These are phyloP conservation scores for Globisporangium cylindrosporum DNA, from an alignment of 352 stramenopile genomes.

Conservation along the genomic window DNA sequence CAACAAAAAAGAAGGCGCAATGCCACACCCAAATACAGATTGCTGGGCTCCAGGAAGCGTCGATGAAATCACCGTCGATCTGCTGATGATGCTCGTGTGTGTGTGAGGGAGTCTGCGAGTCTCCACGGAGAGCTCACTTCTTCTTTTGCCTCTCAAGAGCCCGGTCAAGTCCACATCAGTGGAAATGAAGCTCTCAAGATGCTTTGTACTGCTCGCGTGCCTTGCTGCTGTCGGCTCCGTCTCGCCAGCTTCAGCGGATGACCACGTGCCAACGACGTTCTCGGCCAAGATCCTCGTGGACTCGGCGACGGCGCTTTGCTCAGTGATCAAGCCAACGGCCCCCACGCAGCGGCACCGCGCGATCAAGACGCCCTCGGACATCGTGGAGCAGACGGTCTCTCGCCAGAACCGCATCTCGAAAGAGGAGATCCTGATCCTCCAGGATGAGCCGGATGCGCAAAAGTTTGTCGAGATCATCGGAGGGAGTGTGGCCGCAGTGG, in stretches of 20 bases:
- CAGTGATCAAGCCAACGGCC: conserved; percentile 13
- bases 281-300: conserved; percentile 20
- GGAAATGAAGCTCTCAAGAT: neutral
- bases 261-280: conserved; percentile 7
- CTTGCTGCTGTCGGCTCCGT: neutral
- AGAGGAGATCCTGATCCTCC: conserved; percentile 12
- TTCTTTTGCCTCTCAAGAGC: neutral
- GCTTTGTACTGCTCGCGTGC: neutral
- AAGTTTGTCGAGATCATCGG: conserved; percentile 19
- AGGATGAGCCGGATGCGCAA: conserved; percentile 12
- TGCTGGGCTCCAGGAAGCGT: too few relatives aligned
- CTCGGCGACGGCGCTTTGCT: conserved; percentile 4
- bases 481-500: conserved; percentile 11
- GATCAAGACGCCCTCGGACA: conserved; percentile 8
- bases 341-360: conserved; percentile 19
- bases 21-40: too few relatives aligned
- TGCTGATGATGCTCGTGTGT: neutral
- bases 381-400: conserved; percentile 13
- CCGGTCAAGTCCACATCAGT: neutral
- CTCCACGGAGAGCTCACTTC: neutral
- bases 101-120: neutral
- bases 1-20: neutral
- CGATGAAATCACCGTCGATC: too few relatives aligned
- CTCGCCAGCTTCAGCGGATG: neutral
- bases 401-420: conserved; percentile 19